Base-by-base conservation (phyloP, 2,329 filamentous ascomycete genomes). In the Aspergillus terreus region DNA sequence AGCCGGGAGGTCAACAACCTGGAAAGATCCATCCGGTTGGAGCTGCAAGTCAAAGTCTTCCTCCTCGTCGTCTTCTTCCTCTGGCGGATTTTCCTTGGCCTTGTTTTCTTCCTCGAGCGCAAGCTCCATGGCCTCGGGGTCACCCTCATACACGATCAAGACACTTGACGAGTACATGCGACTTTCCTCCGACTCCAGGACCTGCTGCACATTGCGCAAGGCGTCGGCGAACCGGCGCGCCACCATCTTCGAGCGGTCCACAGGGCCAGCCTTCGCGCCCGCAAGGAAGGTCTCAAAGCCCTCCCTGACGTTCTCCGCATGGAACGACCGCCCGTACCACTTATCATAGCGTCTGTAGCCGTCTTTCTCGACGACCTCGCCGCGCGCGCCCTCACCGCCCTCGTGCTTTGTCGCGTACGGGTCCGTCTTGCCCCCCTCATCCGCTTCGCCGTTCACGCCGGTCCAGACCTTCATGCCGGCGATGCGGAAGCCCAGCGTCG, bases 81-180 rank as follows among this genome's bases (percentile, higher is more conserved):
- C 54, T 12, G 43, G 55, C 17, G 35, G 46, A 12, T 49, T 56
- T 38, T 59, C 62, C 48, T 60, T 63, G 21, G 59, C 49, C 71
- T 70, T 69, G 56, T 65, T 54, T 75, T 76, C 72, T 33, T 71
- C 71, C 21, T 73, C 69, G 36, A 82, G 65, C 1, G 78, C 74
- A 38, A 71, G 69, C 47, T 79, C 74, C 49, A 85, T 75, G 17
- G 79, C 78, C 17, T 79, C 73, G 1, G 74, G 69, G 58, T 87
- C 82, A 6, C 84, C 84, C 67, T 87, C 84, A 58, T 86, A 87
- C 12, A 86, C 81, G 35, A 87, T 78, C 44, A 87, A 65, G 14
- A 87, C 74, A 59, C 82, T 86, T 0, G 84, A 77, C 12, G 81
- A 83, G 65, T 86, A 87, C 83, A 87, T 87, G 45, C 84, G 74